phyloP scores from a whole-genome alignment of 768 basidiomycete species.

The Phlebiopsis flavidoalba region DNA sequence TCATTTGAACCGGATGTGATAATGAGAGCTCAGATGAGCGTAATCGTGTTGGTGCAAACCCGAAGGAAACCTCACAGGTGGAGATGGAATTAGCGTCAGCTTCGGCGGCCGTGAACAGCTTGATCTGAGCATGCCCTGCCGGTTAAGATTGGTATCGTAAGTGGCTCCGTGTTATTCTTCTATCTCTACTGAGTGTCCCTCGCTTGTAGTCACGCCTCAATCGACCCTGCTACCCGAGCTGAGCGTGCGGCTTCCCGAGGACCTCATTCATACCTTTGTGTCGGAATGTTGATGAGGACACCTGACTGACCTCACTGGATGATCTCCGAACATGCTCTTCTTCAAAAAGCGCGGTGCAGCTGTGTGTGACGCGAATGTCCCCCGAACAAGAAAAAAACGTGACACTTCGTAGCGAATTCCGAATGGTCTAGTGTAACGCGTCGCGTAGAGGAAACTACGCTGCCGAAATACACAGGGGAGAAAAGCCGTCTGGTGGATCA shows the following conservation, averaged over 20 bases:
- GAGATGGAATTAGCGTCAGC: conserved; percentile 96
- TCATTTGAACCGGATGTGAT: conserved; percentile 95
- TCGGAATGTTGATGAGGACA: conserved; percentile 99
- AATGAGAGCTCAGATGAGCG: conserved; percentile 86
- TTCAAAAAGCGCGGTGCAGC: conserved; percentile 94
- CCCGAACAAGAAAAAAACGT: too few relatives aligned
- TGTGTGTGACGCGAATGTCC: conserved; percentile 51
- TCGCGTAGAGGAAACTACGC: too few relatives aligned
- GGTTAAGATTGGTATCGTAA: conserved; percentile 99
- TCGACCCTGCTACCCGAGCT: conserved; percentile 92
- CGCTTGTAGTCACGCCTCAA: conserved; percentile 81
- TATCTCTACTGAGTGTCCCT: conserved; percentile 3
- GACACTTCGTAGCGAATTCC: too few relatives aligned
- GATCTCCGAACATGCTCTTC: conserved; percentile 90
- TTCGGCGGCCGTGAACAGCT: conserved; percentile 97
- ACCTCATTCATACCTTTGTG: conserved; percentile 96
- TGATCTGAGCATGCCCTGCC: conserved; percentile 99
- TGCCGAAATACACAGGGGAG: too few relatives aligned
- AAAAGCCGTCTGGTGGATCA: too few relatives aligned
- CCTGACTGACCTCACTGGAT: conserved; percentile 85
- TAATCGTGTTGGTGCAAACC: conserved; percentile 88
- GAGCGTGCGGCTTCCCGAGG: conserved; percentile 96
- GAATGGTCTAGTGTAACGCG: too few relatives aligned
- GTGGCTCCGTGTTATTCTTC: conserved; percentile 30
- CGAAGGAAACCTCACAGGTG: too few relatives aligned